A percentile compares a stretch with the other conserved stretches of the same genome.
phyloP scores from a whole-genome alignment of 805 yeast species.

The Scheffersomyces amazonensis region DNA sequence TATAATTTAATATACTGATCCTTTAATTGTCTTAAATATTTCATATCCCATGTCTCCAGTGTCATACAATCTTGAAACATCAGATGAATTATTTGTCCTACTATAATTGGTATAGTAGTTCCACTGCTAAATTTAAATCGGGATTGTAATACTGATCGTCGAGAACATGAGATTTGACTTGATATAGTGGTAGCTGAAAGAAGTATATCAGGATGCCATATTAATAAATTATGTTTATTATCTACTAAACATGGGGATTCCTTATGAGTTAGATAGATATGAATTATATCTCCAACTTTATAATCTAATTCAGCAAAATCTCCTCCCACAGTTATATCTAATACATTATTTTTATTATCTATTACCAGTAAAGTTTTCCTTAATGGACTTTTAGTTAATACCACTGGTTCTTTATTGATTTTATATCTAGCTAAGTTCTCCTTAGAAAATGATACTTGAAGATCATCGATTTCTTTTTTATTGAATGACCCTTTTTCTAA shows the following conservation, averaged over 20 bases:
- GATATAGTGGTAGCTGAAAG: conserved; percentile 82
- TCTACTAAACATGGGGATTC: conserved; percentile 47
- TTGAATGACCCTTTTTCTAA: not conserved
- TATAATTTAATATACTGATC: conserved; percentile 43
- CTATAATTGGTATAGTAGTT: conserved; percentile 59
- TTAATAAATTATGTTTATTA: conserved; percentile 56
- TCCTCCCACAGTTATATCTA: conserved; percentile 50
- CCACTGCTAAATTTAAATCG: conserved; percentile 62
- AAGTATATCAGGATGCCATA: conserved; percentile 81
- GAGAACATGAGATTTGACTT: conserved; percentile 67
- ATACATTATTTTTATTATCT: conserved; percentile 16
- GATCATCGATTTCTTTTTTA: not conserved
- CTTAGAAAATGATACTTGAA: conserved; percentile 15
- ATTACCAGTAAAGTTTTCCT: conserved; percentile 21
- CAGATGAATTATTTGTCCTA: conserved; percentile 83
- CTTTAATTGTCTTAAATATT: conserved; percentile 33
- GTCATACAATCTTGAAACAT: conserved; percentile 61
- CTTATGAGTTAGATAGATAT: conserved; percentile 49
- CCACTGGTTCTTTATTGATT: conserved; percentile 18
- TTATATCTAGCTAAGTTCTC: conserved; percentile 49
- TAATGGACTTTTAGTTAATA: not conserved
- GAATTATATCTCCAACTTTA: conserved; percentile 54
- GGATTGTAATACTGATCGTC: conserved; percentile 63
- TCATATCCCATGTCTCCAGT: conserved; percentile 30
- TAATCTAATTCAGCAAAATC: conserved; percentile 55